phyloP scores from a whole-genome alignment of 179 eudicot genomes.

The Nepenthes alata region DNA sequence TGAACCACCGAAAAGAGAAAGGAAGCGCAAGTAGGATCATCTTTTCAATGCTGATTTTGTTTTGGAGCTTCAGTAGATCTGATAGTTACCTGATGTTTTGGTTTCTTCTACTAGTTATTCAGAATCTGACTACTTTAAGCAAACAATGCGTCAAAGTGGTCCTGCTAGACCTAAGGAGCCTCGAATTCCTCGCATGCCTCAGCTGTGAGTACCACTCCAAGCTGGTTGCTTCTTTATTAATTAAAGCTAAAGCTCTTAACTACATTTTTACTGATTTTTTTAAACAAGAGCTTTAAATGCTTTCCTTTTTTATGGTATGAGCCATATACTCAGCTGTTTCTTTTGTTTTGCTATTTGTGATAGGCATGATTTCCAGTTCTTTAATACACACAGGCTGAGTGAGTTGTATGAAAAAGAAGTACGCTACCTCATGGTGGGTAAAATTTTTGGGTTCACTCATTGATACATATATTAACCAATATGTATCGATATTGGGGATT shows the following conservation, averaged over 20 bases:
- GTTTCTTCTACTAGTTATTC: conserved; percentile 48
- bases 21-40: conserved; percentile 82
- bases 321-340: neutral
- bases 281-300: no score
- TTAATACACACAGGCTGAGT: conserved; percentile 78
- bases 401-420: conserved; percentile 98
- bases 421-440: conserved; percentile 81
- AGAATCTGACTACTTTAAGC: conserved; percentile 94
- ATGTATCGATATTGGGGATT: no score
- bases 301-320: conserved; percentile 1
- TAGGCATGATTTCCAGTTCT: conserved; percentile 98
- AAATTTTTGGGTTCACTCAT: no score
- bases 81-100: conserved; percentile 7
- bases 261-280: neutral
- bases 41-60: neutral
- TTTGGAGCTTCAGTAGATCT: neutral
- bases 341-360: conserved; percentile 3
- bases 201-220: conserved; percentile 40
- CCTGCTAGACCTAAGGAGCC: conserved; percentile 86
- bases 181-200: conserved; percentile 99
- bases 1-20: conserved; percentile 92
- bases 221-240: neutral
- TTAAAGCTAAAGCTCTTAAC: neutral
- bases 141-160: conserved; percentile 98
- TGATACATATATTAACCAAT: no score